These are phyloP conservation scores for Aspergillus unguis DNA, from an alignment of 2,329 filamentous ascomycete genomes.

Conservation along the genomic window DNA sequence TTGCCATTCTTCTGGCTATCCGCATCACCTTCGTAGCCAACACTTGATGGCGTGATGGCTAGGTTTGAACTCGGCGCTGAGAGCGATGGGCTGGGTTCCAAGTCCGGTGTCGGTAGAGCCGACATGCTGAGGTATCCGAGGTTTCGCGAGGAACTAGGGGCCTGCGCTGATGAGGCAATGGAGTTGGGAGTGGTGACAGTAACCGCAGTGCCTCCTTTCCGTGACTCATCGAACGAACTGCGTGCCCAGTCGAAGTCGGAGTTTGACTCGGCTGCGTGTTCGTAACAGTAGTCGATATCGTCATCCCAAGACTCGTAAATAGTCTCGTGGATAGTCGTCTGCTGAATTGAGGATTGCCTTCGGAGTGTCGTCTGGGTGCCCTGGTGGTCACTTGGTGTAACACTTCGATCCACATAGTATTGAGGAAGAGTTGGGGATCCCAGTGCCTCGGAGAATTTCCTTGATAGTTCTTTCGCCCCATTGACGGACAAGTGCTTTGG, in stretches of 20 bases:
- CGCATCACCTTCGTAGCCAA: constrained; percentile 28
- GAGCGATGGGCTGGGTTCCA: constrained; percentile 33
- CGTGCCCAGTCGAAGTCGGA: constrained; percentile 59
- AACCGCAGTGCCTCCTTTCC: constrained; percentile 16
- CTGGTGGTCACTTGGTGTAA: constrained; percentile 16
- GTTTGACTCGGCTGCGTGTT: constrained; percentile 58
- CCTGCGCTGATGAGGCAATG: constrained; percentile 8
- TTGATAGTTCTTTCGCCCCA: constrained; percentile 33
- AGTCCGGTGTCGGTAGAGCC: constrained; percentile 29
- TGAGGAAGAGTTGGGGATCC: constrained; percentile 41
- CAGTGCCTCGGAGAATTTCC: constrained; percentile 45
- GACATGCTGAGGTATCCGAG: constrained; percentile 26
- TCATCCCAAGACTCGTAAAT: constrained; percentile 55
- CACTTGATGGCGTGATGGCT: constrained; percentile 30
- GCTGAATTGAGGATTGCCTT: constrained; percentile 16
- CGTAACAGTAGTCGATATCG: constrained; percentile 61
- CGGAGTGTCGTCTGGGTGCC: constrained; percentile 15
- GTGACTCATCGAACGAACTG: constrained; percentile 32
- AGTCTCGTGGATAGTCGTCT: constrained; percentile 25
- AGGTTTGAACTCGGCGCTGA: constrained; percentile 27
- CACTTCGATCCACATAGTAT: constrained; percentile 17
- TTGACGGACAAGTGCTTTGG: constrained; percentile 31
- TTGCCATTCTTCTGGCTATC: constrained; percentile 21
- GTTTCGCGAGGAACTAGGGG: constrained; percentile 16
- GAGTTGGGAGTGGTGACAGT: constrained; percentile 13